Evolutionary conservation across 1,139 yeast genomes (phyloP), one percentile per base, ranked within the genome.

Genomic region (Taphrina pruni): DNA sequence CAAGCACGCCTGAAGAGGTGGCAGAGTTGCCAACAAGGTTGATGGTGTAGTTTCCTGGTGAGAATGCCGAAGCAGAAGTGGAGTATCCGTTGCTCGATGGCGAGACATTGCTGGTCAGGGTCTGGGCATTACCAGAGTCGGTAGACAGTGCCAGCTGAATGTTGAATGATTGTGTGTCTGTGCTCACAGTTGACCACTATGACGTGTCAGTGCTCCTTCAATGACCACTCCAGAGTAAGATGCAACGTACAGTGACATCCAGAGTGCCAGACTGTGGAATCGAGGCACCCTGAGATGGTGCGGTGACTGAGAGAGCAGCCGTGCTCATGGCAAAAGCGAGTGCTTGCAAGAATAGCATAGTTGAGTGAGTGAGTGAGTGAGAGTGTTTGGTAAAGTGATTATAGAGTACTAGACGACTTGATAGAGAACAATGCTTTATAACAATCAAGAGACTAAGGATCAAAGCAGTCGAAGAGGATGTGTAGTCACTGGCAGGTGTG

Each of bases 31-130:
- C 67, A 20, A 64, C 61, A n/a, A 64, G 61, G 67, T 64, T 64
- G 61, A 64, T 36, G 56, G 67, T 64, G 67, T 64, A 64, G 61
- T 64, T 64, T 9, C 67, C 67, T 35, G 67, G 67, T 4, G 61
- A 7, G 41, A 64, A 64, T 17, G 67, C 67, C 11, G 61, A 45
- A 5, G 67, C 67, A 11, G 67, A 56, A 7, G 67, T 64, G 36
- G 50, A 41, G 67, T 54, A 64, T 3, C 67, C 67, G 36, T 64
- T 64, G 56, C 61, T 64, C 39, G 61, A 54, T 7, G 67, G 67
- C 8, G 67, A 64, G 26, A 64, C 67, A 36, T 54, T 55, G 46
- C 52, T 55, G 20, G 67, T 64, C 39, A 64, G 39, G 6, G 67
- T 64, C 55, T 57, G 67, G 8, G 67, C 67, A 55, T 64, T 64